These are phyloP conservation scores for Aspergillus sclerotiicarbonarius DNA, from an alignment of 495 filamentous ascomycete genomes.

Conservation along the genomic window DNA sequence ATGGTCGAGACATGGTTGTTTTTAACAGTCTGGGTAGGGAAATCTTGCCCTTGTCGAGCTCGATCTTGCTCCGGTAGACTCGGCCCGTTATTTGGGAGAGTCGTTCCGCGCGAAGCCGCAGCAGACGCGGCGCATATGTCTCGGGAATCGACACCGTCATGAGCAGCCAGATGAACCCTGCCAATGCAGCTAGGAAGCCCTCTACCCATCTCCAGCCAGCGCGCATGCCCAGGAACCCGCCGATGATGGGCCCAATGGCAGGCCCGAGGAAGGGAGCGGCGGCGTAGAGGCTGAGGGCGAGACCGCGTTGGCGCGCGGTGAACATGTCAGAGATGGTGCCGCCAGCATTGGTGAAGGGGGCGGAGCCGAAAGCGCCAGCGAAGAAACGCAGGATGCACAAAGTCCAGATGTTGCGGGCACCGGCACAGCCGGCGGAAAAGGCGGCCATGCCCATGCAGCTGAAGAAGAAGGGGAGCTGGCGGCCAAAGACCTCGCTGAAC, in stretches of 20 bases:
- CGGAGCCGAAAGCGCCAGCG: neutral
- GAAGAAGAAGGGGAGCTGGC: neutral
- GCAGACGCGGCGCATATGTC: neutral
- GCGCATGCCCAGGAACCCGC: conserved; percentile 1
- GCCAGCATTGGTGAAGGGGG: conserved; percentile 1
- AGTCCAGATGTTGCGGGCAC: conserved; percentile 2
- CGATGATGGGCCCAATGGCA: conserved; percentile 1
- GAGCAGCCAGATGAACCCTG: neutral
- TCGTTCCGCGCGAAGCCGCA: neutral
- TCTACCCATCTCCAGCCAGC: conserved; percentile 3
- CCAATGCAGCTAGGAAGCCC: neutral
- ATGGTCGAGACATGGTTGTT: neutral
- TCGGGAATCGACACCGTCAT: neutral
- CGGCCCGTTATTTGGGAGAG: neutral
- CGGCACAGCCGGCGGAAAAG: neutral
- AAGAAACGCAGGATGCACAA: conserved; percentile 4
- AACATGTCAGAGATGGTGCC: conserved; percentile 6
- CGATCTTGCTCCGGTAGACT: conserved; percentile 1
- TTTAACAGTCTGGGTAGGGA: neutral
- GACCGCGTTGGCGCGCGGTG: neutral
- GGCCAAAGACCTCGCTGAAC: neutral
- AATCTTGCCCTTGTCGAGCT: neutral
- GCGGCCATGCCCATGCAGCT: conserved; percentile 3
- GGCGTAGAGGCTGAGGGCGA: conserved; percentile 2
- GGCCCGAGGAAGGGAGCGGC: neutral